Evolutionary conservation across 495 filamentous ascomycete species (phyloP).

Genomic region (Extremus antarcticus): DNA sequence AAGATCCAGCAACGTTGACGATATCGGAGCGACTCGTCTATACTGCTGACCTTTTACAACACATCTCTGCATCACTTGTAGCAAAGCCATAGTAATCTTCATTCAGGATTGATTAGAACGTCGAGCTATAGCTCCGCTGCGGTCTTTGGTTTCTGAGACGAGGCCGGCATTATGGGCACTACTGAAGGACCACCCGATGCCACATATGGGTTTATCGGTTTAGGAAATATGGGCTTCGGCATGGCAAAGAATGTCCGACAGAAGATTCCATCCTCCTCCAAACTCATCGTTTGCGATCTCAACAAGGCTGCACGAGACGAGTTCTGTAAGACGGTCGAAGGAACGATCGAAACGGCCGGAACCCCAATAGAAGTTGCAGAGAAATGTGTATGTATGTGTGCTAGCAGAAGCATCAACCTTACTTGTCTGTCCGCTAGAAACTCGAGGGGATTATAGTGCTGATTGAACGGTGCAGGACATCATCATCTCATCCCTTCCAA

Average conservation of each 20-base stretch:
- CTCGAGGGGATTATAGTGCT: not conserved
- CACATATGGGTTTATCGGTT: not conserved
- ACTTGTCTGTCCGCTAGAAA: no score
- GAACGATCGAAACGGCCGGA: not conserved
- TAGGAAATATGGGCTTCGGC: constrained; percentile 2
- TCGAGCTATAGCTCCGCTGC: no score
- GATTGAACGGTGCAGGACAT: not conserved
- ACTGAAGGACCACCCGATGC: not conserved
- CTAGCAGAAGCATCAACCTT: no score
- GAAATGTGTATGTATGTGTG: constrained; percentile 6
- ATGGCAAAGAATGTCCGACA: constrained; percentile 2
- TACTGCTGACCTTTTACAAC: not conserved
- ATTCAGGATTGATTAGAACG: no score
- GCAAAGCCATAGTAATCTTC: no score
- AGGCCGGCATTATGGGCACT: not conserved
- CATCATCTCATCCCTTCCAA: constrained; percentile 1
- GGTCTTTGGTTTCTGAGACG: no score
- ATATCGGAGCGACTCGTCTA: not conserved
- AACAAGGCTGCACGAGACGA: not conserved
- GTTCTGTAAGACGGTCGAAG: not conserved
- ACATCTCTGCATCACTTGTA: no score
- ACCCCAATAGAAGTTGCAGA: not conserved
- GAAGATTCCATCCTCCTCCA: constrained; percentile 1
- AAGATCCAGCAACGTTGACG: not conserved
- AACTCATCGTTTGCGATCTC: not conserved